These are phyloP conservation scores for Colletotrichum abscissum DNA, from an alignment of 2,329 filamentous ascomycete species.

Conservation along the genomic window DNA sequence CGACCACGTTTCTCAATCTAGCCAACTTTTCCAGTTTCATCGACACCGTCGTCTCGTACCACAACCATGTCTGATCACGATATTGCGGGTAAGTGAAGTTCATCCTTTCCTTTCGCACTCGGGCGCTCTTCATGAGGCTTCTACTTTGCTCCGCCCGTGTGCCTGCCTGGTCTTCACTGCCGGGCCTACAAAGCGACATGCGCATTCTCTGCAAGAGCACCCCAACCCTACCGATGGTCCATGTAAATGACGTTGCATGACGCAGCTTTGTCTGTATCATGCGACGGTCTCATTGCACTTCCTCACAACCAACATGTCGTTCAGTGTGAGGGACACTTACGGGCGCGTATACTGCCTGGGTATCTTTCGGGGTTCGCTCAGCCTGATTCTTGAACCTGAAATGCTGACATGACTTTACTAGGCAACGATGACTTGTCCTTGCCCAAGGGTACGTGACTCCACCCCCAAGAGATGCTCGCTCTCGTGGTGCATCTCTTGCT, in stretches of 20 bases:
- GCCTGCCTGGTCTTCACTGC: neutral
- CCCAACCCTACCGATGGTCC: neutral
- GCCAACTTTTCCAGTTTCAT: neutral
- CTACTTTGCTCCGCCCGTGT: no score
- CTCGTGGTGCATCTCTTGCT: neutral
- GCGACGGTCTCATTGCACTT: neutral
- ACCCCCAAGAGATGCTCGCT: neutral
- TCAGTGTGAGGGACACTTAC: neutral
- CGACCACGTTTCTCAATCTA: neutral
- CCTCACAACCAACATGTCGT: neutral
- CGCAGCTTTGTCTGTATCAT: neutral
- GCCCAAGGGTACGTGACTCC: slow-evolving; percentile 66
- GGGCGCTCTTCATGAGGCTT: neutral
- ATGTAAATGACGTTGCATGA: neutral
- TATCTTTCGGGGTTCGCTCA: neutral
- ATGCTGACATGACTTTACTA: slow-evolving; percentile 51
- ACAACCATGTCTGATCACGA: slow-evolving; percentile 73
- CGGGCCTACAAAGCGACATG: neutral
- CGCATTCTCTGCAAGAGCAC: neutral
- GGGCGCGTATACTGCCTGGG: neutral
- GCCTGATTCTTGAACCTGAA: neutral
- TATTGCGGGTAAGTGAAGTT: slow-evolving; percentile 67
- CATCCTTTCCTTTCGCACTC: neutral
- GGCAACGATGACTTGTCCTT: slow-evolving; percentile 73
- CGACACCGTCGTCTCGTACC: neutral